Evolutionary conservation across 805 yeast genomes (phyloP).

Genomic region (Phaffomyces opuntiae): DNA sequence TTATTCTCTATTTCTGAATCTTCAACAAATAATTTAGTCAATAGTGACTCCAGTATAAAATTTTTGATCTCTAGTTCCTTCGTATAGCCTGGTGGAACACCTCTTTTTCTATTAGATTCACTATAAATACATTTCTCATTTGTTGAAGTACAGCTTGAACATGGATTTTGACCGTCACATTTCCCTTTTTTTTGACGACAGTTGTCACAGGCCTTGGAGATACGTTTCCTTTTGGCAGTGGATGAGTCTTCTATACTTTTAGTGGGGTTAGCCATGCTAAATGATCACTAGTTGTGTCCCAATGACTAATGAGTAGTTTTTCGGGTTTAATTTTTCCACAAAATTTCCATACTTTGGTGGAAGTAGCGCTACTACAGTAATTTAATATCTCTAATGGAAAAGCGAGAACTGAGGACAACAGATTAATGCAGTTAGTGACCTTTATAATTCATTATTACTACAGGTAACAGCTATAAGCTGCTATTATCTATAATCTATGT

Average conservation of each 20-base stretch:
- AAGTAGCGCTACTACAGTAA: too few species aligned
- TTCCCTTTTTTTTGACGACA: slow-evolving; percentile 1
- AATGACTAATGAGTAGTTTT: neutral
- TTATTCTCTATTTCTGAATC: neutral
- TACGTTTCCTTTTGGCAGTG: slow-evolving; percentile 8
- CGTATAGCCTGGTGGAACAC: neutral
- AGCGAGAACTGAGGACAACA: too few species aligned
- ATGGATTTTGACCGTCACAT: slow-evolving; percentile 1
- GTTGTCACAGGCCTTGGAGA: slow-evolving; percentile 11
- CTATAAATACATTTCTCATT: neutral
- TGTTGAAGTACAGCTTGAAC: neutral
- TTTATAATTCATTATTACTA: too few species aligned
- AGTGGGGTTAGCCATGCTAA: neutral
- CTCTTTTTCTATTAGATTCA: slow-evolving; percentile 1
- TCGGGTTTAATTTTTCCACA: neutral
- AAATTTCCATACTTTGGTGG: too few species aligned
- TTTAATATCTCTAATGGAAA: too few species aligned
- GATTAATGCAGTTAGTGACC: too few species aligned
- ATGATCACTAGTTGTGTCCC: neutral
- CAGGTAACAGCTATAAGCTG: too few species aligned
- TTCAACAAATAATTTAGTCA: neutral
- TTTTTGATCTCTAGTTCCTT: neutral
- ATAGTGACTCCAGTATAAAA: neutral
- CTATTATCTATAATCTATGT: too few species aligned
- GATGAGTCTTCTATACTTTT: neutral